Conservation (phyloP, 1,284 basidiomycete genomes). For the Golubevia pallescens region DNA sequence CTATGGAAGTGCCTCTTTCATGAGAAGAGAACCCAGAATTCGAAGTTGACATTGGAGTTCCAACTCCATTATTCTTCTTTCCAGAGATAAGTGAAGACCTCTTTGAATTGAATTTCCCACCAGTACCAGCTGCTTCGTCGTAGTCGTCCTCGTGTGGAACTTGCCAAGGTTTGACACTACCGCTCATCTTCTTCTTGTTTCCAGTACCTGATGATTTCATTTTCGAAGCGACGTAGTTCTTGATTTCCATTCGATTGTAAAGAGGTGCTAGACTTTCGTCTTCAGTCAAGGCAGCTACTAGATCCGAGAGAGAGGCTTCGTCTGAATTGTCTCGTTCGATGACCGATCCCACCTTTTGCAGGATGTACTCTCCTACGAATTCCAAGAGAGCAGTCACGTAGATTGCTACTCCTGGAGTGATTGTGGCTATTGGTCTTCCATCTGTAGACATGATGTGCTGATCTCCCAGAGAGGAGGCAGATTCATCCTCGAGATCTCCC, state of each 20-base stretch:
- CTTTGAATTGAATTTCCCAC: neutral
- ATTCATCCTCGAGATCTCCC: slow-evolving; percentile 37
- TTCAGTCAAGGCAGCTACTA: slow-evolving; percentile 44
- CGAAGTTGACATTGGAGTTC: neutral
- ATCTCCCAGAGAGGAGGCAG: slow-evolving; percentile 16
- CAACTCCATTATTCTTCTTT: neutral
- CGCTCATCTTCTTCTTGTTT: neutral
- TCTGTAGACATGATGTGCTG: slow-evolving; percentile 55
- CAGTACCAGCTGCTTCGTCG: slow-evolving; percentile 30
- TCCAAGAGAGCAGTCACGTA: slow-evolving; percentile 55
- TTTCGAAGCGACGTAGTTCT: slow-evolving; percentile 22
- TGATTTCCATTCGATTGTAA: slow-evolving; percentile 33
- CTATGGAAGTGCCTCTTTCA: too few species aligned
- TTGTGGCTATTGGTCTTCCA: slow-evolving; percentile 53
- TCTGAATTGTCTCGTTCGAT: slow-evolving; percentile 57
- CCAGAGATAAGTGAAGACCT: neutral
- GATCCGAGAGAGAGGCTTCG: slow-evolving; percentile 43
- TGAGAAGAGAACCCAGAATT: too few species aligned
- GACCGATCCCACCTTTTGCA: slow-evolving; percentile 42
- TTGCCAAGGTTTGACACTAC: slow-evolving; percentile 22
- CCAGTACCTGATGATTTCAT: slow-evolving; percentile 10
- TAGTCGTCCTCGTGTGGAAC: slow-evolving; percentile 37
- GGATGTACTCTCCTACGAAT: slow-evolving; percentile 41
- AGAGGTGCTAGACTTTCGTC: slow-evolving; percentile 35
- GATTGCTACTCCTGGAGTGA: slow-evolving; percentile 51